A percentile compares a stretch with the other conserved stretches of the same genome.
Conservation (phyloP, 2,329 filamentous ascomycete species). For the Botrytis deweyae region DNA sequence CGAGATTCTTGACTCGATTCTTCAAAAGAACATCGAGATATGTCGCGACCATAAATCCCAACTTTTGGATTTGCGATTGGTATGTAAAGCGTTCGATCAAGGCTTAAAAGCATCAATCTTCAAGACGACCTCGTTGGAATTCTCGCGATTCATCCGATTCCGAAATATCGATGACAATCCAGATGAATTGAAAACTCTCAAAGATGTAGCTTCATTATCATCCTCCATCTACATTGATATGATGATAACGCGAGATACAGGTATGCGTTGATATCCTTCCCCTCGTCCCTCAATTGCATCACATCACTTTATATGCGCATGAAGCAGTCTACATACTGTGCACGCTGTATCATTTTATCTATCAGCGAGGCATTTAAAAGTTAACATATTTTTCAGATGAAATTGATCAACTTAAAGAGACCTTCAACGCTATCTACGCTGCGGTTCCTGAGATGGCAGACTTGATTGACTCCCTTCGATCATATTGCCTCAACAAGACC, state of each 20-base stretch:
- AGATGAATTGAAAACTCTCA: conserved; percentile 43
- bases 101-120: conserved; percentile 48
- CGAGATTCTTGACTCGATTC: conserved; percentile 50
- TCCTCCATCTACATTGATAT: conserved; percentile 52
- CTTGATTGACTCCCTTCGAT: conserved; percentile 47
- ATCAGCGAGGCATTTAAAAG: background rate
- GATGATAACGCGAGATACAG: conserved; percentile 53
- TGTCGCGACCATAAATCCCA: conserved; percentile 46
- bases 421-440: conserved; percentile 45
- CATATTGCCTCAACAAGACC: conserved; percentile 49
- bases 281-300: background rate
- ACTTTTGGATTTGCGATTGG: conserved; percentile 48
- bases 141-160: conserved; percentile 44
- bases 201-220: conserved; percentile 49
- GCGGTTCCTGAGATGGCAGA: conserved; percentile 46
- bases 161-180: conserved; percentile 1
- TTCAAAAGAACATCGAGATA: conserved; percentile 45
- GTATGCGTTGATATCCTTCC: conserved; percentile 37
- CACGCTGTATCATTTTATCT: background rate
- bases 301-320: background rate
- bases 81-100: conserved; percentile 51
- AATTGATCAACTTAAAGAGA: conserved; percentile 48
- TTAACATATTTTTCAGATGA: conserved; percentile 44
- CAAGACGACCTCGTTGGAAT: conserved; percentile 51
- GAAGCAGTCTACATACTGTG: background rate